Evolutionary conservation across 2,329 filamentous ascomycete genomes (phyloP).

Genomic region (Calonectria ilicicola): DNA sequence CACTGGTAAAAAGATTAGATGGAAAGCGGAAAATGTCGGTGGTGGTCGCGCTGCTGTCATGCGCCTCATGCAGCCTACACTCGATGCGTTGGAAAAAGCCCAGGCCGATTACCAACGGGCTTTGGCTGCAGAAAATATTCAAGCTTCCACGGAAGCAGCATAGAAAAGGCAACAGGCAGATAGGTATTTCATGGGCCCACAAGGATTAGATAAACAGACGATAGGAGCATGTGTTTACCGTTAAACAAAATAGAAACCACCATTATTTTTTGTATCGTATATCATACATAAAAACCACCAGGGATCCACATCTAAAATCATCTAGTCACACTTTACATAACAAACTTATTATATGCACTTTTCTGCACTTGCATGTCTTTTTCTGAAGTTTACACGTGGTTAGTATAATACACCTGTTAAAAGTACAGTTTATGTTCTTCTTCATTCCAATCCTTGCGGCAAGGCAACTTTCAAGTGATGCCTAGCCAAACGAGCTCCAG

Average conservation of each 20-base stretch:
- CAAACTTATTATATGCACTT: neutral
- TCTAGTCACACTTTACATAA: neutral
- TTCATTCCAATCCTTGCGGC: conserved; percentile 2
- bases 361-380: neutral
- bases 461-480: conserved; percentile 15
- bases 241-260: neutral
- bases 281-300: neutral
- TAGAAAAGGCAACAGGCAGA: neutral
- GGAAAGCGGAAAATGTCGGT: conserved; percentile 75
- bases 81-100: conserved; percentile 77
- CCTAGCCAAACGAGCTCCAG: neutral
- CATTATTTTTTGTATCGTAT: neutral
- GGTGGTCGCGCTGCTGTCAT: conserved; percentile 83
- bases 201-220: neutral
- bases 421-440: conserved; percentile 28
- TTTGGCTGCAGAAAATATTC: conserved; percentile 71
- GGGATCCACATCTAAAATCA: neutral
- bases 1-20: conserved; percentile 79
- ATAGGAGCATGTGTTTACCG: neutral
- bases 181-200: neutral
- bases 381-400: conserved; percentile 14
- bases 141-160: conserved; percentile 57
- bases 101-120: conserved; percentile 78
- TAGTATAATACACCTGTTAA: conserved; percentile 33
- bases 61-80: conserved; percentile 80